These are phyloP conservation scores for Chrysoporthe puriensis DNA, from an alignment of 2,329 filamentous ascomycete genomes.

Conservation along the genomic window DNA sequence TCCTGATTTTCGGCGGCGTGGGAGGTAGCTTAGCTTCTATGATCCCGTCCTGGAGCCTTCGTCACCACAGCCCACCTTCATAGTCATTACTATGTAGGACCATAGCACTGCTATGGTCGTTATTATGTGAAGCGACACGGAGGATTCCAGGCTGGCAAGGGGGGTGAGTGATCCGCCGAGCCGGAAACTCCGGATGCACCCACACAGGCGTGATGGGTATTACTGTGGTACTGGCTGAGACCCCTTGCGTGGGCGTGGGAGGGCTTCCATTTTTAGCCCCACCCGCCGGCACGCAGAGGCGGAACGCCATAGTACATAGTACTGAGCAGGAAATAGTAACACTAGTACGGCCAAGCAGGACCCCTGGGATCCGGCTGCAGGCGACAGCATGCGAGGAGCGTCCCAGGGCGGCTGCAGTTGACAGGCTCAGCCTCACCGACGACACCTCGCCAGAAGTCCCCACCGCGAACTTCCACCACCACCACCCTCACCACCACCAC, in stretches of 20 bases:
- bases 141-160: not conserved
- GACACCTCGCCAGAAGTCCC: conserved; percentile 12
- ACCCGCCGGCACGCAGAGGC: not conserved
- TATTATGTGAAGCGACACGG: no score
- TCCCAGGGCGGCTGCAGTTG: not conserved
- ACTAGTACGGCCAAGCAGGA: no score
- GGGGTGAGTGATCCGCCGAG: not conserved
- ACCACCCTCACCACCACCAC: not conserved
- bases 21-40: no score
- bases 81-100: no score
- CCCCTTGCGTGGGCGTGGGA: not conserved
- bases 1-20: no score
- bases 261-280: conserved; percentile 4
- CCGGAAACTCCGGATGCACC: not conserved
- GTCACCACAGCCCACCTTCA: no score
- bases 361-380: not conserved
- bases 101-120: no score
- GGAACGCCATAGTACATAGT: not conserved
- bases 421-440: conserved; percentile 5
- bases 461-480: not conserved
- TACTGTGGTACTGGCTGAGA: no score
- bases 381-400: no score
- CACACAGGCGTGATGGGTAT: not conserved
- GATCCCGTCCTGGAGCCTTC: no score
- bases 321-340: not conserved